Evolutionary conservation across 768 basidiomycete species (phyloP).

Genomic region (Boletus coccyginus): DNA sequence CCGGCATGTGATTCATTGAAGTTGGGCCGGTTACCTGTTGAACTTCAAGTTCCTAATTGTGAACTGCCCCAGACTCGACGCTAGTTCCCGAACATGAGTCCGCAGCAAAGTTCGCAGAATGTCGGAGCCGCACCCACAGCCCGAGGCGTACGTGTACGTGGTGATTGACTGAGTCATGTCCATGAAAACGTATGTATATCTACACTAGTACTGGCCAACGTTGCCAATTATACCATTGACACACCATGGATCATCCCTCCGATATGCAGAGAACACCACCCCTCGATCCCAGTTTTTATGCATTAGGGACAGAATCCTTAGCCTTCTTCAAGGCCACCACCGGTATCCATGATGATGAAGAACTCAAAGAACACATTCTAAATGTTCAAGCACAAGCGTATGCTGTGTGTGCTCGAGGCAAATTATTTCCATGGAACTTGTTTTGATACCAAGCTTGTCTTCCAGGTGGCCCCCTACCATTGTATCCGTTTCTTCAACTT

Average conservation of each 20-base stretch:
- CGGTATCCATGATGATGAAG: conserved; percentile 29
- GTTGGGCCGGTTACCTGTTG: too few relatives aligned
- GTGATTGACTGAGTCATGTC: background rate
- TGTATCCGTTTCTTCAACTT: conserved; percentile 23
- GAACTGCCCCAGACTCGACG: background rate
- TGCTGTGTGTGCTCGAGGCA: conserved; percentile 19
- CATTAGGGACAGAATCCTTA: conserved; percentile 5
- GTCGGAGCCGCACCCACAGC: too few relatives aligned
- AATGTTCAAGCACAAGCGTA: conserved; percentile 34
- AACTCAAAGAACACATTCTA: conserved; percentile 33
- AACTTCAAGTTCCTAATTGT: too few relatives aligned
- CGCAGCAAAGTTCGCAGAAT: background rate
- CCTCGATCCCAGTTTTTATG: conserved; percentile 18
- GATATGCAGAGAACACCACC: background rate
- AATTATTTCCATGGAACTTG: background rate
- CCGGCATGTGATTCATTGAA: too few relatives aligned
- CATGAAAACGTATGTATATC: too few relatives aligned
- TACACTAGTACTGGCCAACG: background rate
- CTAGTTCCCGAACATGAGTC: background rate
- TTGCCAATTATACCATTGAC: background rate
- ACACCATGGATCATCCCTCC: background rate
- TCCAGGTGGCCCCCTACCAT: conserved; percentile 22
- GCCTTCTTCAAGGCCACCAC: conserved; percentile 30
- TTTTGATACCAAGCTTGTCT: background rate
- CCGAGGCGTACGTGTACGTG: too few relatives aligned